Evolutionary conservation across 1,284 basidiomycete species (phyloP), one percentile per base, ranked within the genome.

Genomic region (Ceratobasidium sp.): DNA sequence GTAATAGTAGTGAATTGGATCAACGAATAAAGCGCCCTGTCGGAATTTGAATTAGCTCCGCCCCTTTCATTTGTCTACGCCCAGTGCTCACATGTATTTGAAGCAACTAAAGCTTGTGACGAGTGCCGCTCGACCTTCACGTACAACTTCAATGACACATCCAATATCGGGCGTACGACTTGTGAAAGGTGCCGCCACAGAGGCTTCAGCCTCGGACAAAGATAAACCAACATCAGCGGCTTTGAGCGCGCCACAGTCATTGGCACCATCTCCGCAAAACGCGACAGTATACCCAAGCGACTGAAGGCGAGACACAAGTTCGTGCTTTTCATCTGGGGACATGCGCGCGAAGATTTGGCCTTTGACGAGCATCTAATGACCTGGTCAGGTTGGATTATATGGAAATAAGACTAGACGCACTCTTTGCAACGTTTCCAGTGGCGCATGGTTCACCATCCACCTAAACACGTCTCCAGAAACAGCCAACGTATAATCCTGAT

Each of bases 311-410:
- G 98, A 97, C 46, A 99, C 94, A 21, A 99, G 89, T 80, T 99
- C 97, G 78, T 98, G 97, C 84, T 99, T 99, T 83, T 99, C 97
- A 80, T 99, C 97, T 0, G 97, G 97, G 18, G 97, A 99, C 97
- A 99, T 99, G 30, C 97, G 89, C 9, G 97, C 96, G 80, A 97
- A 99, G 64, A 99, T 92, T 78, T 97, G 94, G 1, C 96, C 90
- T 81, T 98, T 97, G 74, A 98, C 94, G n/a, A 99, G 89, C 95
- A 99, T 97, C 94, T 97, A 75, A 8, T 34, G 45, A 18, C 48
- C 52, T 21, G 48, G 21, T 30, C 1, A 48, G 46, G 74, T 34
- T 72, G 72, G 18, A 18, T 45, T 16, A 18, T 3, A 69, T n/a
- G n/a, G n/a, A n/a, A 23, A 57, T 12, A 26, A 16, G n/a, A n/a